phyloP scores from a whole-genome alignment of 2,329 filamentous ascomycete genomes.

The Elsinoe batatas region DNA sequence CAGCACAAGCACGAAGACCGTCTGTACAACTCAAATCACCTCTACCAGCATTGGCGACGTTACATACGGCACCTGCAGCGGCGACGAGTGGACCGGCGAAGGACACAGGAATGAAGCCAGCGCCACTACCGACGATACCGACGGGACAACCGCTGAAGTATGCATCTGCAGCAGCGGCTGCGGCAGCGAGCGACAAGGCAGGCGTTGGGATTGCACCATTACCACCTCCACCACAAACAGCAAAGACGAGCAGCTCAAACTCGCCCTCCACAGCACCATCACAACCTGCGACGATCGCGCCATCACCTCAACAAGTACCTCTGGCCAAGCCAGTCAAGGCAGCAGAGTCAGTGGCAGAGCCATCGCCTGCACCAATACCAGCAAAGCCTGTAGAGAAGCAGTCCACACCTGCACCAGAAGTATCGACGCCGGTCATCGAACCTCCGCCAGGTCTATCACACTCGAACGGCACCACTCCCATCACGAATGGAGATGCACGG shows the following conservation, averaged over 20 bases:
- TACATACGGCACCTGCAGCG: slow-evolving; percentile 63
- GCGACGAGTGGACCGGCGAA: slow-evolving; percentile 51
- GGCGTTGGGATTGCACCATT: slow-evolving; percentile 84
- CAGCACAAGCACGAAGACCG: slow-evolving; percentile 54
- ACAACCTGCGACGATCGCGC: slow-evolving; percentile 36
- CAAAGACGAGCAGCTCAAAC: slow-evolving; percentile 47
- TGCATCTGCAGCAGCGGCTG: slow-evolving; percentile 87
- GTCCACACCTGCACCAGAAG: slow-evolving; percentile 2
- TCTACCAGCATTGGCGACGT: slow-evolving; percentile 78
- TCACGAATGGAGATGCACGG: slow-evolving; percentile 44
- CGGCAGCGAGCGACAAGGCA: slow-evolving; percentile 81
- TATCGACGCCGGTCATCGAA: slow-evolving; percentile 19
- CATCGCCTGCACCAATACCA: slow-evolving; percentile 6
- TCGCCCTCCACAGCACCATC: slow-evolving; percentile 45
- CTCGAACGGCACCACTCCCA: slow-evolving; percentile 27
- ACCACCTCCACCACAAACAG: slow-evolving; percentile 65
- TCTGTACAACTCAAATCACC: slow-evolving; percentile 90
- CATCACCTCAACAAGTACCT: slow-evolving; percentile 24
- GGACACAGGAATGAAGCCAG: slow-evolving; percentile 73
- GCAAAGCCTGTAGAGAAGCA: slow-evolving; percentile 2
- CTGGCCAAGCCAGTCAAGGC: slow-evolving; percentile 20
- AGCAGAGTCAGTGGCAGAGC: slow-evolving; percentile 18
- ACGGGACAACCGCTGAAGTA: slow-evolving; percentile 92
- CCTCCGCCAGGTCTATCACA: slow-evolving; percentile 25
- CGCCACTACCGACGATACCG: slow-evolving; percentile 70